Evolutionary conservation across 2,329 filamentous ascomycete genomes (phyloP).

Genomic region (Aureobasidium pullulans): DNA sequence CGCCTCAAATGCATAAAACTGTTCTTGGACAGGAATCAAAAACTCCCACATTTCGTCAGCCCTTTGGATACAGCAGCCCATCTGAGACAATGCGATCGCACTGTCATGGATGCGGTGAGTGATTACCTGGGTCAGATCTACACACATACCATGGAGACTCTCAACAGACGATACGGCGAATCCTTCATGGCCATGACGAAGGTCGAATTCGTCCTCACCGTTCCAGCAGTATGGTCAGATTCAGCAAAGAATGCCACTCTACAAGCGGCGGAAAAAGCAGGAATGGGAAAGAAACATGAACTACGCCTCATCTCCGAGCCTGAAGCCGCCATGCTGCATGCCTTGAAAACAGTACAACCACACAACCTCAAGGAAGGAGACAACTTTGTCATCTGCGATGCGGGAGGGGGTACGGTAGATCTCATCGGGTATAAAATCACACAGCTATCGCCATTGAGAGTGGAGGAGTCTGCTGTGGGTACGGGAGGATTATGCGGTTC

Average conservation of each 20-base stretch:
- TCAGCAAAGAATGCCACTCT: slow-evolving; percentile 75
- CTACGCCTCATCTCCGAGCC: slow-evolving; percentile 76
- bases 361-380: slow-evolving; percentile 63
- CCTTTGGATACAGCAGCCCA: slow-evolving; percentile 65
- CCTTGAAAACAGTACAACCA: slow-evolving; percentile 70
- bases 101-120: slow-evolving; percentile 69
- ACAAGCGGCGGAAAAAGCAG: slow-evolving; percentile 68
- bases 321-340: slow-evolving; percentile 73
- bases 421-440: slow-evolving; percentile 72
- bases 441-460: slow-evolving; percentile 62
- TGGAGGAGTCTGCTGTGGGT: slow-evolving; percentile 74
- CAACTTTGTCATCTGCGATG: slow-evolving; percentile 53
- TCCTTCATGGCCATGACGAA: slow-evolving; percentile 47
- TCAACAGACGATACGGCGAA: slow-evolving; percentile 62
- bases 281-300: slow-evolving; percentile 57
- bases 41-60: slow-evolving; percentile 73
- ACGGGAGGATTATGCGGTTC: slow-evolving; percentile 72
- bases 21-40: slow-evolving; percentile 73
- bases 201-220: slow-evolving; percentile 73
- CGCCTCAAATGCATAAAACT: slow-evolving; percentile 77
- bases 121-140: slow-evolving; percentile 74
- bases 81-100: slow-evolving; percentile 66
- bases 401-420: slow-evolving; percentile 57
- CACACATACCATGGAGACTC: slow-evolving; percentile 69
- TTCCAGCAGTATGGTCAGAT: slow-evolving; percentile 78